Conservation (phyloP, 371 early-diverging fungal genomes). For the Haplosporangium sp. region DNA sequence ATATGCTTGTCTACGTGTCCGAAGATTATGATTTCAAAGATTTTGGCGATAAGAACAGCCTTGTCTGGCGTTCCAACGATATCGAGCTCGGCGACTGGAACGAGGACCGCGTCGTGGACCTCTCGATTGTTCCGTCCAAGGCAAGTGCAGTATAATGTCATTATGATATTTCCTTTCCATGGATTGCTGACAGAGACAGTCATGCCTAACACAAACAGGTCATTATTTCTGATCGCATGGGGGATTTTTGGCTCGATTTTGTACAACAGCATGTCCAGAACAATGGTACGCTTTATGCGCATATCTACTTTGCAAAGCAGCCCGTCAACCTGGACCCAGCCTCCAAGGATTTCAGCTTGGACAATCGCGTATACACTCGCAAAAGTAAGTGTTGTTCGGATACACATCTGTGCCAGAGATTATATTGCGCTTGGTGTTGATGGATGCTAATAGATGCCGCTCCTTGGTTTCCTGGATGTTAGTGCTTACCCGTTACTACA, state of each 20-base stretch:
- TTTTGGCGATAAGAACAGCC: constrained; percentile 57
- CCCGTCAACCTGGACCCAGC: constrained; percentile 67
- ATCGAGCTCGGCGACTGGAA: constrained; percentile 70
- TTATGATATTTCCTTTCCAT: not conserved
- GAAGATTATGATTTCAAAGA: constrained; percentile 65
- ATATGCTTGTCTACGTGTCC: constrained; percentile 65
- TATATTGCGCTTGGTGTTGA: constrained; percentile 3
- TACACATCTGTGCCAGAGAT: not conserved
- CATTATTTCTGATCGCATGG: too few relatives aligned
- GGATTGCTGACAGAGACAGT: not conserved
- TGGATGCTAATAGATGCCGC: too few relatives aligned
- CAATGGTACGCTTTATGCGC: constrained; percentile 88
- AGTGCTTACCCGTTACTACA: constrained; percentile 76
- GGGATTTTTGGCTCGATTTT: not conserved
- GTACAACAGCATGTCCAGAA: constrained; percentile 66
- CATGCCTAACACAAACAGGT: too few relatives aligned
- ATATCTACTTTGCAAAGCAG: constrained; percentile 73
- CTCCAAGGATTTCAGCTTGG: constrained; percentile 15
- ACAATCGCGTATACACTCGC: constrained; percentile 44
- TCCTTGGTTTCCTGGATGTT: not conserved
- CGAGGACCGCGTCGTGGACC: constrained; percentile 60
- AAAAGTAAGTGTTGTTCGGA: constrained; percentile 30
- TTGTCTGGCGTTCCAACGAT: constrained; percentile 67
- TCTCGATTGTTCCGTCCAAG: constrained; percentile 61
- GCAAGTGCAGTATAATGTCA: constrained; percentile 32